Evolutionary conservation across 1,139 yeast species (phyloP).

Genomic region (Scheffersomyces segobiensis): DNA sequence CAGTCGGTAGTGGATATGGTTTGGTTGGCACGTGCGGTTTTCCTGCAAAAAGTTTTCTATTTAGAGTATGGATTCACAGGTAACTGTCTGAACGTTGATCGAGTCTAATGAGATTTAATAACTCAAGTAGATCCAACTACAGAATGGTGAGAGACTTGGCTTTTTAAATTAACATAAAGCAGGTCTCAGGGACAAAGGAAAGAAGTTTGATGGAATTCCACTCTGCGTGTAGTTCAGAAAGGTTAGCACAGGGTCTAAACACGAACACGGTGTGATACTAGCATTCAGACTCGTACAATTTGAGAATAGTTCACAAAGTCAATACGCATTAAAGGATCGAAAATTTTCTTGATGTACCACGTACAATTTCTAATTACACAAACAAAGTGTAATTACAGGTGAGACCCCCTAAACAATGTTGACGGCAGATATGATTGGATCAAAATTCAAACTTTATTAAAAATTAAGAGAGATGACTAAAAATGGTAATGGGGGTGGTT

Average conservation of each 20-base stretch:
- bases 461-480: not conserved
- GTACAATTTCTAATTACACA: not conserved
- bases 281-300: not conserved
- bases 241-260: not conserved
- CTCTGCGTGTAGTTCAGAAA: not conserved
- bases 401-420: not conserved
- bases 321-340: not conserved
- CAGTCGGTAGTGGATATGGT: not conserved
- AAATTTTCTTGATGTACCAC: not conserved
- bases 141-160: not conserved
- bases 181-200: too few relatives aligned
- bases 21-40: not conserved
- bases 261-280: not conserved
- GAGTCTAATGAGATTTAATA: not conserved
- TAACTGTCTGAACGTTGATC: not conserved
- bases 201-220: too few relatives aligned
- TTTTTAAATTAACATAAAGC: too few relatives aligned
- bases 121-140: too few relatives aligned
- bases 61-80: not conserved
- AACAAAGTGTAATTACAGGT: not conserved
- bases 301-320: not conserved
- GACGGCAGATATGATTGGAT: not conserved
- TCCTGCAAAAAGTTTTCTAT: not conserved
- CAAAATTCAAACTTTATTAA: not conserved
- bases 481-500: not conserved